phyloP scores from a whole-genome alignment of 1,139 yeast species.

The Saccharomyces hybrid region DNA sequence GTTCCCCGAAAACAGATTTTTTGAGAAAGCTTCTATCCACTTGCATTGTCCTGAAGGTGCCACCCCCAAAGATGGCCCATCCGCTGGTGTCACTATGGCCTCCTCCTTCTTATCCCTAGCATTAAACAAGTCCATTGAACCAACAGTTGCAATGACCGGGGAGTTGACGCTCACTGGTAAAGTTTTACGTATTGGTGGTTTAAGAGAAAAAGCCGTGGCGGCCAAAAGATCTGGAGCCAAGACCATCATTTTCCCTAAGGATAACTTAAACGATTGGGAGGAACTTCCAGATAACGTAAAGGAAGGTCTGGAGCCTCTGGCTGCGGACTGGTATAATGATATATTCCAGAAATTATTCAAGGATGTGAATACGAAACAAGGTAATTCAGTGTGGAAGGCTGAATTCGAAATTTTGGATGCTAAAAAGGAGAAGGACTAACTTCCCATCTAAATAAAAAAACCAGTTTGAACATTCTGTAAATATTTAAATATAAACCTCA shows the following conservation, averaged over 20 bases:
- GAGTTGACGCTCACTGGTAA: conserved; percentile 90
- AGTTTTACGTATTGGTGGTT: conserved; percentile 88
- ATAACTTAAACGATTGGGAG: conserved; percentile 85
- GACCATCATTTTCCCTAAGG: conserved; percentile 88
- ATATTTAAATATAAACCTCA: not conserved
- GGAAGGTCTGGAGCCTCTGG: conserved; percentile 75
- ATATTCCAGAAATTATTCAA: conserved; percentile 70
- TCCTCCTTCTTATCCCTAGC: conserved; percentile 84
- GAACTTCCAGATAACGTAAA: conserved; percentile 86
- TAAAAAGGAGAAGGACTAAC: conserved; percentile 6
- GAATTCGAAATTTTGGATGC: conserved; percentile 39
- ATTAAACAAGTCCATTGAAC: conserved; percentile 59
- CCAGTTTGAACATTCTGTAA: not conserved
- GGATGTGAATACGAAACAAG: conserved; percentile 45
- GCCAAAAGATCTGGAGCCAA: conserved; percentile 92
- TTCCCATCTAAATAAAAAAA: not conserved
- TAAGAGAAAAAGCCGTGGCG: conserved; percentile 89
- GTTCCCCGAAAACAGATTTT: conserved; percentile 79
- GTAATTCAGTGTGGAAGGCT: conserved; percentile 34
- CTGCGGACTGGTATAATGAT: conserved; percentile 90
- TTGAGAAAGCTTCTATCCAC: conserved; percentile 87
- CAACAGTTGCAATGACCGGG: conserved; percentile 93
- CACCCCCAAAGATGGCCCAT: conserved; percentile 94
- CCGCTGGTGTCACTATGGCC: conserved; percentile 94
- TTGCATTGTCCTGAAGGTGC: conserved; percentile 98